phyloP scores from a whole-genome alignment of 257 asterid genomes.

The Solanum paucissectum region DNA sequence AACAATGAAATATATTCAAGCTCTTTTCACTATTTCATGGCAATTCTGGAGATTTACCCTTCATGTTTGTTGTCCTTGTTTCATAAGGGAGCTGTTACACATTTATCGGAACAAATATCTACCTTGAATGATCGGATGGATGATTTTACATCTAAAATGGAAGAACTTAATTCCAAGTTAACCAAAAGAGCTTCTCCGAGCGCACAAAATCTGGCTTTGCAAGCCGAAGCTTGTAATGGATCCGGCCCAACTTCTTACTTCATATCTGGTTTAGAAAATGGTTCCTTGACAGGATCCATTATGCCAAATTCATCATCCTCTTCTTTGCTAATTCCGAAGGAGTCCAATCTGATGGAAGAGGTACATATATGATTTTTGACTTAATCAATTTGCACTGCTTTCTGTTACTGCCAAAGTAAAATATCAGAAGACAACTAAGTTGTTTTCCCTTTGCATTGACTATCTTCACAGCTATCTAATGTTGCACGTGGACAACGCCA shows the following conservation, averaged over 20 bases:
- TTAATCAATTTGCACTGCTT: neutral
- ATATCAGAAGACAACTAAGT: neutral
- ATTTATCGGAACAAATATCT: conserved; percentile 81
- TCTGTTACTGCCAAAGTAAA: neutral
- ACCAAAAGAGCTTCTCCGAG: conserved; percentile 38
- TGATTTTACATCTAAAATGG: conserved; percentile 67
- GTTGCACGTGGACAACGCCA: conserved; percentile 75
- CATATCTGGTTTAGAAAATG: conserved; percentile 72
- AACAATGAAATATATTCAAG: neutral
- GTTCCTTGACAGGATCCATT: conserved; percentile 60
- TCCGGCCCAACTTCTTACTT: conserved; percentile 82
- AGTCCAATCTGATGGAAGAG: conserved; percentile 71
- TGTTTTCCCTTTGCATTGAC: neutral
- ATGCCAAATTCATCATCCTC: conserved; percentile 71
- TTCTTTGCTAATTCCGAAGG: conserved; percentile 63
- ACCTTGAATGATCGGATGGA: conserved; percentile 81
- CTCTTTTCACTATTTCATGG: neutral
- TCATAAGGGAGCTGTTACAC: conserved; percentile 53
- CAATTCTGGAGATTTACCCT: neutral
- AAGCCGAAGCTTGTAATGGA: conserved; percentile 61
- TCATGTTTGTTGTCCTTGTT: neutral
- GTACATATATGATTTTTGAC: conserved; percentile 16
- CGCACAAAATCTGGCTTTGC: conserved; percentile 36
- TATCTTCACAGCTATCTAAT: conserved; percentile 36
- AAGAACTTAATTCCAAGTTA: conserved; percentile 69